These are phyloP conservation scores for Aspergillus latus DNA, from an alignment of 2,329 filamentous ascomycete species.

Conservation along the genomic window DNA sequence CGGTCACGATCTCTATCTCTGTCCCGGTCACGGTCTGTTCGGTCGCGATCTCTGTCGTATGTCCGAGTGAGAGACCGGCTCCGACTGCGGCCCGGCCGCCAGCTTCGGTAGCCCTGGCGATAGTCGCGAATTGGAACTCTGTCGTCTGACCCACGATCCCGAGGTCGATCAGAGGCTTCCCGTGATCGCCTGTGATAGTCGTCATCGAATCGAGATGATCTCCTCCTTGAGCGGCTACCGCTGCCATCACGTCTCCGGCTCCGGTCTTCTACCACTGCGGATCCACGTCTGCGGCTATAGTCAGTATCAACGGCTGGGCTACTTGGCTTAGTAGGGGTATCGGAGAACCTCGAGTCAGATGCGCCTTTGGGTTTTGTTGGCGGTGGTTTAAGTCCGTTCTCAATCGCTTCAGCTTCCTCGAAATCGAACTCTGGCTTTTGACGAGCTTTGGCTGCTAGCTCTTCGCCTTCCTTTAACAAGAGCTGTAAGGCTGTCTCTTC, in stretches of 20 bases:
- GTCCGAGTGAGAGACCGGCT: constrained; percentile 34
- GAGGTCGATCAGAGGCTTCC: constrained; percentile 30
- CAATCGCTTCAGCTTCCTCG: constrained; percentile 46
- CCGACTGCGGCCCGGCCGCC: constrained; percentile 36
- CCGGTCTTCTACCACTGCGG: constrained; percentile 27
- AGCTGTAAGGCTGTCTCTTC: constrained; percentile 56
- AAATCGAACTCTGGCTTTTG: constrained; percentile 54
- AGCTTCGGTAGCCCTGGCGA: constrained; percentile 31
- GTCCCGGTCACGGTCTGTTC: constrained; percentile 22
- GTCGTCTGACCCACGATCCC: constrained; percentile 37
- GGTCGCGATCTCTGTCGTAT: constrained; percentile 28
- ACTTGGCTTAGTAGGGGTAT: constrained; percentile 29
- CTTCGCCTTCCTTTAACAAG: constrained; percentile 56
- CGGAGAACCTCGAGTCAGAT: constrained; percentile 30
- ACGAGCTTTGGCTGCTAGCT: constrained; percentile 53
- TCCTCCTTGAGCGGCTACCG: constrained; percentile 32
- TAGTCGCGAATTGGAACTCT: constrained; percentile 33
- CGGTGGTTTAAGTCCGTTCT: constrained; percentile 38
- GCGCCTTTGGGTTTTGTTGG: constrained; percentile 29
- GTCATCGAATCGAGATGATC: constrained; percentile 31
- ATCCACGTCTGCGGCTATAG: constrained; percentile 26
- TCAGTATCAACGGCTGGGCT: constrained; percentile 32
- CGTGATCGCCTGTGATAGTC: constrained; percentile 31
- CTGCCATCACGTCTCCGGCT: constrained; percentile 26
- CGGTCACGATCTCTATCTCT: constrained; percentile 12